Conservation (phyloP, 1,284 basidiomycete genomes). For the Vanrija sp. region DNA sequence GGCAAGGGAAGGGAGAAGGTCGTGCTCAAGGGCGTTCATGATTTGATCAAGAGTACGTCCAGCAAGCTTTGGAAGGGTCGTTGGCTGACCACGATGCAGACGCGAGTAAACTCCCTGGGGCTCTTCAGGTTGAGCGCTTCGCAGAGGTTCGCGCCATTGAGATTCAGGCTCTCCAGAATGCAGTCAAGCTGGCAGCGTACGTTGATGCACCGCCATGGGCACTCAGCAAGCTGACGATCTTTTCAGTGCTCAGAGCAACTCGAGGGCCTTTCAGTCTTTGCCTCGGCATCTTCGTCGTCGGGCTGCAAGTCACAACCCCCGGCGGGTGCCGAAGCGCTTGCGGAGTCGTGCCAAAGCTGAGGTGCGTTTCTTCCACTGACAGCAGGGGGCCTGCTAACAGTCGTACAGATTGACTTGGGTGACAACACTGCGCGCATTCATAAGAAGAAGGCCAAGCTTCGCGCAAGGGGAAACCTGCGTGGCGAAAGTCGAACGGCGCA, state of each 20-base stretch:
- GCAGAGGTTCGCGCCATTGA: conserved; percentile 81
- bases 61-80: neutral
- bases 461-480: conserved; percentile 30
- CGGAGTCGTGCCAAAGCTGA: conserved; percentile 74
- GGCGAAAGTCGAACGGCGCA: conserved; percentile 33
- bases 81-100: conserved; percentile 45
- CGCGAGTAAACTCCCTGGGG: conserved; percentile 61
- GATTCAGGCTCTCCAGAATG: conserved; percentile 77
- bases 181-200: conserved; percentile 73
- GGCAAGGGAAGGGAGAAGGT: conserved; percentile 35
- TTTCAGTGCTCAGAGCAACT: conserved; percentile 57
- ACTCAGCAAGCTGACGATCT: neutral
- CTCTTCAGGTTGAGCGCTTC: conserved; percentile 81
- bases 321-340: conserved; percentile 76
- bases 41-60: conserved; percentile 26
- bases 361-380: conserved; percentile 51
- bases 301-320: conserved; percentile 86
- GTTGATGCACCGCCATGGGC: conserved; percentile 9
- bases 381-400: too few species aligned
- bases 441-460: conserved; percentile 48
- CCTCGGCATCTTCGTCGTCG: conserved; percentile 81
- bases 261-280: conserved; percentile 82
- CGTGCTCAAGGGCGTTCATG: conserved; percentile 26
- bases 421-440: conserved; percentile 57
- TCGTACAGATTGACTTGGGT: conserved; percentile 67